Conservation (phyloP, 306 rosid species). For the Prunus mira region DNA sequence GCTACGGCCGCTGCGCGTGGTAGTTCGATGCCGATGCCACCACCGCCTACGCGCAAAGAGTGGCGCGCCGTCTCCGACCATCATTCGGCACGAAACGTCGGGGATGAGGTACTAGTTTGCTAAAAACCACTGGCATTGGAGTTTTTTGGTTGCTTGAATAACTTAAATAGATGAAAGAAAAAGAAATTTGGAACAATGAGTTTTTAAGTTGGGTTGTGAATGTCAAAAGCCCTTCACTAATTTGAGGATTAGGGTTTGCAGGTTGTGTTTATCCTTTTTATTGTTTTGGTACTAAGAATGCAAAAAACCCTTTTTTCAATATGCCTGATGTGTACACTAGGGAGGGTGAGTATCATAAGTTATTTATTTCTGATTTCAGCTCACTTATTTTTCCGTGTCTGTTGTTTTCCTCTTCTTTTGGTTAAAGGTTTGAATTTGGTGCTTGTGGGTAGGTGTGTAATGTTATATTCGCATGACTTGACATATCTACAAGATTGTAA, state of each 20-base stretch:
- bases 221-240: background rate
- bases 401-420: background rate
- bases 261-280: background rate
- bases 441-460: background rate
- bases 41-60: conserved; percentile 58
- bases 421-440: background rate
- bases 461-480: background rate
- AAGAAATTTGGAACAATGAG: background rate
- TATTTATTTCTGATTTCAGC: background rate
- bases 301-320: background rate
- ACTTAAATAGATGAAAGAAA: background rate
- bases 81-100: conserved; percentile 61
- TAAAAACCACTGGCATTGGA: conserved; percentile 32
- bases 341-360: background rate
- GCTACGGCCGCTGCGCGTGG: conserved; percentile 68
- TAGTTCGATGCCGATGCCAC: conserved; percentile 55
- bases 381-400: background rate
- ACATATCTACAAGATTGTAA: background rate
- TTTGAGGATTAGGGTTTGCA: conserved; percentile 30
- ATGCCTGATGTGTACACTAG: background rate
- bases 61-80: conserved; percentile 88
- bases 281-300: background rate
- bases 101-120: conserved; percentile 63
- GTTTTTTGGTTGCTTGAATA: conserved; percentile 11
- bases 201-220: conserved; percentile 2